Evolutionary conservation across 2,329 filamentous ascomycete species (phyloP).

Genomic region (Penicillium sp.): DNA sequence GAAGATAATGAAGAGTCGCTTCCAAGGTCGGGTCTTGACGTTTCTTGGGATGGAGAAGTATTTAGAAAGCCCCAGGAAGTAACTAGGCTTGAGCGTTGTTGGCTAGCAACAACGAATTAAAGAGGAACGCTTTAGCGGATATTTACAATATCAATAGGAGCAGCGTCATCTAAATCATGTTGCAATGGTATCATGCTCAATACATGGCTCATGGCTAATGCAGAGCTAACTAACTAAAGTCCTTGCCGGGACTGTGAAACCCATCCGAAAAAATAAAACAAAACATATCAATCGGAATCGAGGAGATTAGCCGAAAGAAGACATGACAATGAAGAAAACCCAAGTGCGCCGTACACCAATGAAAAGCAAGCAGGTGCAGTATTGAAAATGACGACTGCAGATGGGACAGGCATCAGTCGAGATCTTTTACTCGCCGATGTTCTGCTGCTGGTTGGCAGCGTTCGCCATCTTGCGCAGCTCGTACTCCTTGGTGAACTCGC

Average conservation of each 20-base stretch:
- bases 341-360: slow-evolving; percentile 28
- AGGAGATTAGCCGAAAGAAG: not conserved
- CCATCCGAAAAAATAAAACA: slow-evolving; percentile 2
- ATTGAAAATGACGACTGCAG: not conserved
- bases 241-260: slow-evolving; percentile 8
- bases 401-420: not conserved
- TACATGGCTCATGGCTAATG: slow-evolving; percentile 5
- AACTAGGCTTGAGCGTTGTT: not conserved
- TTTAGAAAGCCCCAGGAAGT: not conserved
- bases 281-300: not conserved
- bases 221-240: slow-evolving; percentile 12
- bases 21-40: too few species aligned
- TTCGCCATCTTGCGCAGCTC: slow-evolving; percentile 84
- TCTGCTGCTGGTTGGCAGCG: slow-evolving; percentile 56
- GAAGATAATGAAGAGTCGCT: not conserved
- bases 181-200: slow-evolving; percentile 3
- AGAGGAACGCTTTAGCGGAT: not conserved
- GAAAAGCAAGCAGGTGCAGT: slow-evolving; percentile 9
- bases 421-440: slow-evolving; percentile 25
- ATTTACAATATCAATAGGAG: not conserved
- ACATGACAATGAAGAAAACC: slow-evolving; percentile 10
- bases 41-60: not conserved
- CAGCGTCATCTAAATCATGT: not conserved
- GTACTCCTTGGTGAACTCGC: slow-evolving; percentile 91
- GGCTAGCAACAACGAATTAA: not conserved